phyloP scores from a whole-genome alignment of 257 asterid species.

The Primulina huaijiensis region DNA sequence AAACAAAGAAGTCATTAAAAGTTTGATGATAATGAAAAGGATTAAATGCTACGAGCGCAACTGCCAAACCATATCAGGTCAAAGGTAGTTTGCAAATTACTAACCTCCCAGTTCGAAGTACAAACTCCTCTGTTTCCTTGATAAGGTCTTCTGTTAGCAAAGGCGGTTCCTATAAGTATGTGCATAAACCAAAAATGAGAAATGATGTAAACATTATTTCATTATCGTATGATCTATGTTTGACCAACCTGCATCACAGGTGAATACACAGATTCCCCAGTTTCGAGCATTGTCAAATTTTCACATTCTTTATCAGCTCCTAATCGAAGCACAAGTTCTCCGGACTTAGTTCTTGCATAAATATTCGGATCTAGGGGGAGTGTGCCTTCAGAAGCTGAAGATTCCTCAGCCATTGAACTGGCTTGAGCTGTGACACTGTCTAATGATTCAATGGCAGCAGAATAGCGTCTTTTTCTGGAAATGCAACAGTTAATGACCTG shows the following conservation, averaged over 20 bases:
- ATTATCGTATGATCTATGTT: constrained; percentile 23
- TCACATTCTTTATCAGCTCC: constrained; percentile 79
- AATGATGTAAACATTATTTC: constrained; percentile 22
- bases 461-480: constrained; percentile 77
- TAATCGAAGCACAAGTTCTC: constrained; percentile 77
- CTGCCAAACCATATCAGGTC: constrained; percentile 11
- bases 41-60: constrained; percentile 10
- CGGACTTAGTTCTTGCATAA: constrained; percentile 71
- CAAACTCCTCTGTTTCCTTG: constrained; percentile 97
- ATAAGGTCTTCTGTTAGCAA: constrained; percentile 90
- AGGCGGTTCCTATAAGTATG: constrained; percentile 73
- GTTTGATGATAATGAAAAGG: constrained; percentile 7
- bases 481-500: constrained; percentile 97
- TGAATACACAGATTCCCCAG: constrained; percentile 86
- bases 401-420: constrained; percentile 32
- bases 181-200: constrained; percentile 23
- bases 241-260: constrained; percentile 86
- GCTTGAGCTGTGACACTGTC: constrained; percentile 58
- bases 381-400: constrained; percentile 47
- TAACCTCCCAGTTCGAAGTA: constrained; percentile 95
- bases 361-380: constrained; percentile 37
- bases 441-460: constrained; percentile 73
- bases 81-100: constrained; percentile 26
- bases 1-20: background rate
- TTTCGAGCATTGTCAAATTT: constrained; percentile 77